These are phyloP conservation scores for Metschnikowia shivogae DNA, from an alignment of 805 yeast species.

Conservation along the genomic window DNA sequence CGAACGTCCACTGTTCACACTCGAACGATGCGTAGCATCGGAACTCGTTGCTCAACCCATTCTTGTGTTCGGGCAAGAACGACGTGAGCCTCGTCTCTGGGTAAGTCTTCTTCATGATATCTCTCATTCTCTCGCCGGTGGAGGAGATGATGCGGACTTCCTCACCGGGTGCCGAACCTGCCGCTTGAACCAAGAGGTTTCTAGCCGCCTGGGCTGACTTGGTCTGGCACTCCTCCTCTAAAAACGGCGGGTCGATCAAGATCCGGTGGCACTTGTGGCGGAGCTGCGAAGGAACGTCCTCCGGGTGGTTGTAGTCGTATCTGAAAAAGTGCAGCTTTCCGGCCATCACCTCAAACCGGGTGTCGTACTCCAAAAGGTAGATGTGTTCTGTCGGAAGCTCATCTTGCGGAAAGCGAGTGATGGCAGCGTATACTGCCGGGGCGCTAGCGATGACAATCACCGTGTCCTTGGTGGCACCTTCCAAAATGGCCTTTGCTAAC, in stretches of 20 bases:
- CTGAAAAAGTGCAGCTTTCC: slow-evolving; percentile 62
- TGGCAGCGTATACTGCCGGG: slow-evolving; percentile 88
- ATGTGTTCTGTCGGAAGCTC: slow-evolving; percentile 64
- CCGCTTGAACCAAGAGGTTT: slow-evolving; percentile 46
- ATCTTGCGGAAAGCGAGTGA: slow-evolving; percentile 47
- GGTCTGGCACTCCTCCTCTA: slow-evolving; percentile 76
- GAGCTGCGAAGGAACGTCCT: slow-evolving; percentile 52
- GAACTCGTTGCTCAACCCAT: slow-evolving; percentile 85
- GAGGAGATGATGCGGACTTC: slow-evolving; percentile 61
- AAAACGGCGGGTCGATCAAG: slow-evolving; percentile 83
- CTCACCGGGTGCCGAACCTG: slow-evolving; percentile 38
- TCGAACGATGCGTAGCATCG: slow-evolving; percentile 80
- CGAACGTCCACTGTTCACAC: slow-evolving; percentile 61
- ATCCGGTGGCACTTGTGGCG: slow-evolving; percentile 64
- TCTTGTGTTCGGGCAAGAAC: slow-evolving; percentile 75
- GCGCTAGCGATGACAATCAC: slow-evolving; percentile 79
- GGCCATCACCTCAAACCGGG: slow-evolving; percentile 68
- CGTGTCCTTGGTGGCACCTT: slow-evolving; percentile 70
- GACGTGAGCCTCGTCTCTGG: slow-evolving; percentile 62
- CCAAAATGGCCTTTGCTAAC: slow-evolving; percentile 66
- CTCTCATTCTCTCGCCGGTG: slow-evolving; percentile 86
- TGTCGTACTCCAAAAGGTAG: slow-evolving; percentile 75
- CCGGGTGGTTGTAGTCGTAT: slow-evolving; percentile 74
- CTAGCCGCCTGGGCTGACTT: slow-evolving; percentile 56
- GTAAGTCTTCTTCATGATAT: slow-evolving; percentile 55